These are phyloP conservation scores for Cryptosporidium felis DNA, from an alignment of 169 alveolate species.

Conservation along the genomic window DNA sequence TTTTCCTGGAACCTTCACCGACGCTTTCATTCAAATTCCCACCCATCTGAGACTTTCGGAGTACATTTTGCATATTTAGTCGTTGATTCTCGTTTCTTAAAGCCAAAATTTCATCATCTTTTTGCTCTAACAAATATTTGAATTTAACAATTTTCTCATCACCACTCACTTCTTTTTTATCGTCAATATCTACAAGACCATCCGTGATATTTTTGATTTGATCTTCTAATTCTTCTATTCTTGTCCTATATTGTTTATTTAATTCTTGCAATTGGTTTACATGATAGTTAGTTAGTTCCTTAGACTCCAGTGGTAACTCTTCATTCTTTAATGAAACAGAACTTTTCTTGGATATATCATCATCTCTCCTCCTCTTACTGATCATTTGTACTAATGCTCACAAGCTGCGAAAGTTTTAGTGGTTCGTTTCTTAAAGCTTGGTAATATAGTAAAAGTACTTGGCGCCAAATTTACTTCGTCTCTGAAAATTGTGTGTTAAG, in stretches of 20 bases:
- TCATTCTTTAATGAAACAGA: conserved; percentile 2
- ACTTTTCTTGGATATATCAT: neutral
- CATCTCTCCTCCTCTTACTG: conserved; percentile 39
- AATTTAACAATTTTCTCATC: neutral
- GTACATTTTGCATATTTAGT: conserved; percentile 25
- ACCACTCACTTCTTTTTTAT: neutral
- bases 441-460: neutral
- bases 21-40: too few species aligned
- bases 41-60: neutral
- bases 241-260: neutral
- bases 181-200: neutral
- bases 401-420: neutral
- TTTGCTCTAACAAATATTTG: neutral
- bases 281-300: conserved; percentile 33
- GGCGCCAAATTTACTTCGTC: conserved; percentile 11
- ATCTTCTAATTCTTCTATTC: conserved; percentile 11
- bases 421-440: neutral
- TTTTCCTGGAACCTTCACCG: too few species aligned
- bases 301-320: conserved; percentile 11
- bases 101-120: conserved; percentile 7
- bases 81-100: conserved; percentile 50
- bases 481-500: too few species aligned
- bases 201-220: neutral
- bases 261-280: conserved; percentile 37
- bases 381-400: conserved; percentile 34